A percentile compares a stretch with the other conserved stretches of the same genome.
phyloP scores from a whole-genome alignment of 1,139 yeast genomes.

The Taphrina pruni region DNA sequence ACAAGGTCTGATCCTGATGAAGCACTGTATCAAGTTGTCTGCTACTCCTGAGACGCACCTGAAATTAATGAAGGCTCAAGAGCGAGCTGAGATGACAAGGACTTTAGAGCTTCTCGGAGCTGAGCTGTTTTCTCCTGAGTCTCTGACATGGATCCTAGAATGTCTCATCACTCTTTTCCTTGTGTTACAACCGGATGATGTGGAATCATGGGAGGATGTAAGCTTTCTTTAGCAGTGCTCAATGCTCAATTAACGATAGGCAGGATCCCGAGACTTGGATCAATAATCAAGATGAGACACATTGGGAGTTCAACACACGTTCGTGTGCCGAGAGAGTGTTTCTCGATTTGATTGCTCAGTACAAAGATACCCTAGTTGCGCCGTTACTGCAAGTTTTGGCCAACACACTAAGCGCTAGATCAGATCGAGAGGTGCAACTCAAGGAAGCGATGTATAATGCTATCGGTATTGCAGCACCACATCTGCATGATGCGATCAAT shows the following conservation, averaged over 20 bases:
- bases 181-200: conserved; percentile 71
- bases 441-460: conserved; percentile 83
- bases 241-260: background rate
- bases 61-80: conserved; percentile 44
- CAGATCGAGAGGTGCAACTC: conserved; percentile 55
- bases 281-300: conserved; percentile 73
- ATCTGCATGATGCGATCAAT: conserved; percentile 67
- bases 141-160: conserved; percentile 66
- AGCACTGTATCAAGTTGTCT: conserved; percentile 66
- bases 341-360: conserved; percentile 71
- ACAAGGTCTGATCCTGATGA: conserved; percentile 70
- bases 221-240: background rate
- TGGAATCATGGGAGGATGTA: conserved; percentile 71
- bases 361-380: conserved; percentile 66
- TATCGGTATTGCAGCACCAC: conserved; percentile 75
- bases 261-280: conserved; percentile 91
- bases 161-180: conserved; percentile 74
- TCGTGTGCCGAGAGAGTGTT: conserved; percentile 89
- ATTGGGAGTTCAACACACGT: conserved; percentile 83
- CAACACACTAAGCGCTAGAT: conserved; percentile 47
- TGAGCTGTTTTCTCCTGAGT: conserved; percentile 64
- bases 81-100: conserved; percentile 60
- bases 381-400: conserved; percentile 68
- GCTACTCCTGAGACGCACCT: conserved; percentile 36
- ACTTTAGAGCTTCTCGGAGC: conserved; percentile 62